These are phyloP conservation scores for Striga hermonthica DNA, from an alignment of 305 asterid species.

Conservation along the genomic window DNA sequence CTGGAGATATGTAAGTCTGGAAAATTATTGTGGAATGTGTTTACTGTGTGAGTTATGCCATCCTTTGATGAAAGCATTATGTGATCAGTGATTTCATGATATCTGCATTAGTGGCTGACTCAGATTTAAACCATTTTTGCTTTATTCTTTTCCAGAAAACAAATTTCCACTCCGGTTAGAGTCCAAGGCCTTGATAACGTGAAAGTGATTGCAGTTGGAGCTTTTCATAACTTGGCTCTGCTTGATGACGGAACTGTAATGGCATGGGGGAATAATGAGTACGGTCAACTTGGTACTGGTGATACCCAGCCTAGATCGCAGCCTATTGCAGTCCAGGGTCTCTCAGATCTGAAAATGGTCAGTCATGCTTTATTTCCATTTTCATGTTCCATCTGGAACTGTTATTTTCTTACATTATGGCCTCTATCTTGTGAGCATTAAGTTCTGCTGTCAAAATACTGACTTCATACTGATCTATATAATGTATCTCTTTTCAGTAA, in stretches of 20 bases:
- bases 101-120: conserved; percentile 13
- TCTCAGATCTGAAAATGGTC: conserved; percentile 81
- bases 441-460: conserved; percentile 4
- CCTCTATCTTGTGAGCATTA: conserved; percentile 17
- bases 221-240: conserved; percentile 96
- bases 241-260: conserved; percentile 71
- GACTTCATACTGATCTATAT: conserved; percentile 12
- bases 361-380: conserved; percentile 33
- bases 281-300: conserved; percentile 97
- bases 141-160: conserved; percentile 56
- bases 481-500: conserved; percentile 9
- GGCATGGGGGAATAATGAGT: conserved; percentile 99
- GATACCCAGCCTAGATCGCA: conserved; percentile 99
- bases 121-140: conserved; percentile 26
- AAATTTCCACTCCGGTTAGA: conserved; percentile 90
- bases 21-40: conserved; percentile 18
- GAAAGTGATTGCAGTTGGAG: conserved; percentile 82
- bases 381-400: conserved; percentile 18
- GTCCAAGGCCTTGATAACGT: conserved; percentile 94
- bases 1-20: conserved; percentile 84
- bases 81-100: conserved; percentile 7
- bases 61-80: conserved; percentile 7
- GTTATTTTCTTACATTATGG: conserved; percentile 14
- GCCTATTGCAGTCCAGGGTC: conserved; percentile 86
- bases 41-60: conserved; percentile 7